Evolutionary conservation across 2,329 filamentous ascomycete genomes (phyloP), one percentile per base, ranked within the genome.

Genomic region (Colletotrichum sp.): DNA sequence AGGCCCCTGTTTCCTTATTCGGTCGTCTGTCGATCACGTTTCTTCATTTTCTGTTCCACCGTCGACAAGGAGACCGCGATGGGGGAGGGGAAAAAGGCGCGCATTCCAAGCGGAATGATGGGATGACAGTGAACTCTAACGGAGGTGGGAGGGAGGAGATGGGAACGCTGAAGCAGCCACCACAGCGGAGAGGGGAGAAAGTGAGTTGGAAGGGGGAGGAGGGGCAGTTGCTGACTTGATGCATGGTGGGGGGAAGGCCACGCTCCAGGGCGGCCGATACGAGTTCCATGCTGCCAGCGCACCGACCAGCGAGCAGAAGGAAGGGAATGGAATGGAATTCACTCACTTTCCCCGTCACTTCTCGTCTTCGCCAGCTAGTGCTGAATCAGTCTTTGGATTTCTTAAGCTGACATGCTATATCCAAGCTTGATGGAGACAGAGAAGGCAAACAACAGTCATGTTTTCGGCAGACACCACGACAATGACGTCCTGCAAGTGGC

Each of bases 401-500:
- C 34, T 70, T 63, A 44, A 52, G 66, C 59, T 55, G 13, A 44
- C 57, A 25, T 63, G 65, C 32, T 68, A 63, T 32, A 63, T 19
- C 68, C 60, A 64, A 52, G 22, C 52, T 15, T 52, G 25, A 4
- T 25, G 12, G 15, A 30, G 9, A 9, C 55, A 19, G 60, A 36
- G 59, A 27, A 55, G 36, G n/a, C 7, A 64, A 15, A 48, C 36
- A 65, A 27, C 60, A 52, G 65, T 72, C 73, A 69, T 69, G 64
- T 48, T 69, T 60, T 32, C 57, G 59, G 71, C 72, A 67, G 65
- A 39, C 34, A 36, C 61, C 27, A 67, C 55, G 55, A 71, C 75
- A 76, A 71, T 76, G 71, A 71, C 74, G 60, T 71, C n/a, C 74
- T 76, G 60, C 71, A 63, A 76, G 71, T 76, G 65, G 74, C 71